Evolutionary conservation across 2,329 filamentous ascomycete genomes (phyloP), one percentile per base, ranked within the genome.

Genomic region (Colletotrichum sp.): DNA sequence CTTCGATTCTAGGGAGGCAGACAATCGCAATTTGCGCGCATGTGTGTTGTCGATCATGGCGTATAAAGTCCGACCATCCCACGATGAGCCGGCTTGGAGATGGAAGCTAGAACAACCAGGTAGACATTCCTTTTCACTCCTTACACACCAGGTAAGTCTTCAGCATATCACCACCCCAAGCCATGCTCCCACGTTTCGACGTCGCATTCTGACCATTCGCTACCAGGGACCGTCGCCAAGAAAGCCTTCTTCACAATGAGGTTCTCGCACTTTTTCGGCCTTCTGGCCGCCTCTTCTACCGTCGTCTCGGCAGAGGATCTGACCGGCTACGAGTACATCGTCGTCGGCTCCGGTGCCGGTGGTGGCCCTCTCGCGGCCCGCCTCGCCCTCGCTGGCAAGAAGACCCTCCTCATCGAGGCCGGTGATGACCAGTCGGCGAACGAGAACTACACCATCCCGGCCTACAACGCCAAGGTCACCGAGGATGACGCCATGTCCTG

Each of bases 301-400:
- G 32, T 79, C 6, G 78, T 75, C 18, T 63, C 65, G 2, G 79
- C 82, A 26, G 80, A 80, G 30, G 72, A 82, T 9, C 30, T 74
- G 12, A 55, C 67, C 15, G 82, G 80, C 21, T 93, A 93, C 79
- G 92, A 93, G 76, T 93, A 92, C 82, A 85, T 93, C 32, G 87
- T 93, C 12, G 90, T 93, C 48, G 91, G 92, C 13, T 91, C 90
- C 8, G 91, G 91, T 5, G 86, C 91, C 8, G 91, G 91, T 15
- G 91, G 91, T 63, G 90, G 88, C 18, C 90, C 91, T 9, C 81
- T 93, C 7, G 90, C 91, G 15, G 88, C 89, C 28, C 87, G 90
- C 57, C 87, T 93, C 32, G 91, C 92, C n/a, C 84, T 90, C 67
- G 88, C 90, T 39, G 91, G 92, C 55, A 87, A 90, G 83, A 90